Percentiles rank a stretch among this genome's conserved stretches.
These are phyloP conservation scores for Cladosporium sp. DNA, from an alignment of 2,329 filamentous ascomycete genomes.

Conservation along the genomic window DNA sequence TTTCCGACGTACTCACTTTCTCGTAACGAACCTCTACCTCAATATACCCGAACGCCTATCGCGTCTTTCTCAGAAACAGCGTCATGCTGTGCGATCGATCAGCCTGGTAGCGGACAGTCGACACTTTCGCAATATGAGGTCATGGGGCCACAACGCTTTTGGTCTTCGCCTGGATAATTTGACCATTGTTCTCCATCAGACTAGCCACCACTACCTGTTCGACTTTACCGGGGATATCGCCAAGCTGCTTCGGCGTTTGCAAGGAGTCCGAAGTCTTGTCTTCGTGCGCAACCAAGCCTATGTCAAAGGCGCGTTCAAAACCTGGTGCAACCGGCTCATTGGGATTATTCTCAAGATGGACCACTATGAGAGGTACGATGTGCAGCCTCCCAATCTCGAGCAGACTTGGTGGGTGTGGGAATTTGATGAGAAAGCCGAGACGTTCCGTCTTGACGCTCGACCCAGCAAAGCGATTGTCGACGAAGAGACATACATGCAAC, in stretches of 20 bases:
- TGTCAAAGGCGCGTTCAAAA: conserved; percentile 35
- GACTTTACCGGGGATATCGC: conserved; percentile 32
- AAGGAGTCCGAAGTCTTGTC: conserved; percentile 30
- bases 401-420: conserved; percentile 39
- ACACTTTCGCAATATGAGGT: conserved; percentile 29
- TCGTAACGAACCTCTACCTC: conserved; percentile 31
- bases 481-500: conserved; percentile 36
- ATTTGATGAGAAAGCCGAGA: conserved; percentile 27
- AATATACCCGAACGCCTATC: conserved; percentile 26
- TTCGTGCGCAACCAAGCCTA: conserved; percentile 33
- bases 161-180: conserved; percentile 31
- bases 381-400: conserved; percentile 27
- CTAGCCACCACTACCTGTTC: conserved; percentile 32
- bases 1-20: conserved; percentile 34
- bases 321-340: conserved; percentile 37
- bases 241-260: conserved; percentile 30
- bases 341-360: conserved; percentile 39
- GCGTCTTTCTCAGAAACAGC: conserved; percentile 24
- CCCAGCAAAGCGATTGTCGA: conserved; percentile 28
- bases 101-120: conserved; percentile 28
- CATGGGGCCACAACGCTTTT: conserved; percentile 33
- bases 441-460: conserved; percentile 29
- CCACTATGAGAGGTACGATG: conserved; percentile 37
- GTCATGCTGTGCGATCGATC: conserved; percentile 31
- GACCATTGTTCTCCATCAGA: conserved; percentile 29